Conservation (phyloP, 331 rosid genomes). For the Acacia concinna region DNA sequence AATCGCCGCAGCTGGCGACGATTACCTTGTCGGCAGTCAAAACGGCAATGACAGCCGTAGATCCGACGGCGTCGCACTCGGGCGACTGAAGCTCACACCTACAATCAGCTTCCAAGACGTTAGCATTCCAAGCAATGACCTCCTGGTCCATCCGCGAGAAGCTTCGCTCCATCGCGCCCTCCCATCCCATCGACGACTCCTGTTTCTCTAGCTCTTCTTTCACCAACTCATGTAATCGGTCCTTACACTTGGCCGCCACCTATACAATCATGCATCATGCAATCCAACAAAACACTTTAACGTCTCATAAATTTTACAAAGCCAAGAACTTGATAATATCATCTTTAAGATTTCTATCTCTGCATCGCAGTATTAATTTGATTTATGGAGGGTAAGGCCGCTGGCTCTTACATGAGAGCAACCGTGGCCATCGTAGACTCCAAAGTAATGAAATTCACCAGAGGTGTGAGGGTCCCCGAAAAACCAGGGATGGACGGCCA, state of each 20-base stretch:
- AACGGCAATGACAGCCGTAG: conserved; percentile 56
- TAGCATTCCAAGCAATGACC: conserved; percentile 38
- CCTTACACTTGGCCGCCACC: conserved; percentile 60
- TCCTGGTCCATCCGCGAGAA: conserved; percentile 61
- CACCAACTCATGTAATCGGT: conserved; percentile 59
- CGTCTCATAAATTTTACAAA: not conserved
- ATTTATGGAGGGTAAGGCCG: not conserved
- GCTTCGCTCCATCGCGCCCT: conserved; percentile 53
- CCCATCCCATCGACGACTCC: conserved; percentile 35
- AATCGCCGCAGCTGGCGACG: conserved; percentile 67
- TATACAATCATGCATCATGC: not conserved
- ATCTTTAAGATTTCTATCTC: not conserved
- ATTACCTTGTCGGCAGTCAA: conserved; percentile 51
- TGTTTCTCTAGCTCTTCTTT: conserved; percentile 44
- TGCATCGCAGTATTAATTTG: not conserved
- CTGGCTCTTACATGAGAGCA: conserved; percentile 59
- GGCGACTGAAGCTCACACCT: conserved; percentile 60
- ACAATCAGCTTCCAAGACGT: conserved; percentile 38
- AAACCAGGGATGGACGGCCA: conserved; percentile 43
- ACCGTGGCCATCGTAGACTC: conserved; percentile 73
- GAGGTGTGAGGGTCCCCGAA: not conserved
- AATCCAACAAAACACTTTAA: not conserved
- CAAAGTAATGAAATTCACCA: conserved; percentile 45
- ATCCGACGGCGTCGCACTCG: conserved; percentile 67
- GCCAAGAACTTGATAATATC: not conserved